Evolutionary conservation across 805 yeast species (phyloP).

Genomic region (Candida nitratophila): DNA sequence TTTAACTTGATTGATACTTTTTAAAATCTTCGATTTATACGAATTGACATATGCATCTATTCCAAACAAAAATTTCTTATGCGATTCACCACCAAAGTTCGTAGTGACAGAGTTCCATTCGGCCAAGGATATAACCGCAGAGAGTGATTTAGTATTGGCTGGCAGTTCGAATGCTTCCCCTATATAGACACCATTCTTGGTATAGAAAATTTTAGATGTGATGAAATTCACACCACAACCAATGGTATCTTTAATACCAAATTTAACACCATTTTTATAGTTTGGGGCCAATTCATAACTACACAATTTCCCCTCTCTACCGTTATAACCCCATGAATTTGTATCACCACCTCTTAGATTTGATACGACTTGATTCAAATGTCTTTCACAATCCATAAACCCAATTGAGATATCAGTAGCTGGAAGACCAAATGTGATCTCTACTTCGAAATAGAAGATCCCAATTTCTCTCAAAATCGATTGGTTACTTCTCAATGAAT

Average conservation of each 20-base stretch:
- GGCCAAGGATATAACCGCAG: slow-evolving; percentile 46
- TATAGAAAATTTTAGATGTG: slow-evolving; percentile 58
- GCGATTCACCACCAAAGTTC: slow-evolving; percentile 43
- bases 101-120: slow-evolving; percentile 37
- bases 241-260: slow-evolving; percentile 54
- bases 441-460: slow-evolving; percentile 46
- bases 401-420: slow-evolving; percentile 40
- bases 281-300: slow-evolving; percentile 28
- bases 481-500: slow-evolving; percentile 25
- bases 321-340: slow-evolving; percentile 46
- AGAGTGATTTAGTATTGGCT: slow-evolving; percentile 15
- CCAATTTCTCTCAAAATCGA: slow-evolving; percentile 34
- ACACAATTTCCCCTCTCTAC: slow-evolving; percentile 40
- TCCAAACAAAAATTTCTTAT: slow-evolving; percentile 37
- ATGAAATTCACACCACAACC: slow-evolving; percentile 81
- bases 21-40: slow-evolving; percentile 24
- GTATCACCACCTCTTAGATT: slow-evolving; percentile 42
- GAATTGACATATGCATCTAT: slow-evolving; percentile 38
- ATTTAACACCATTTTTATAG: slow-evolving; percentile 35
- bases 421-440: slow-evolving; percentile 27
- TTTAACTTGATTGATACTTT: slow-evolving; percentile 11
- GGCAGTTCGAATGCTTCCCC: slow-evolving; percentile 48
- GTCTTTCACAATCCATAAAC: slow-evolving; percentile 24
- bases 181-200: slow-evolving; percentile 69
- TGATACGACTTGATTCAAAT: slow-evolving; percentile 6